Percentiles rank a stretch among this genome's conserved stretches.
phyloP scores from a whole-genome alignment of 805 yeast genomes.

The Pichia exigua region DNA sequence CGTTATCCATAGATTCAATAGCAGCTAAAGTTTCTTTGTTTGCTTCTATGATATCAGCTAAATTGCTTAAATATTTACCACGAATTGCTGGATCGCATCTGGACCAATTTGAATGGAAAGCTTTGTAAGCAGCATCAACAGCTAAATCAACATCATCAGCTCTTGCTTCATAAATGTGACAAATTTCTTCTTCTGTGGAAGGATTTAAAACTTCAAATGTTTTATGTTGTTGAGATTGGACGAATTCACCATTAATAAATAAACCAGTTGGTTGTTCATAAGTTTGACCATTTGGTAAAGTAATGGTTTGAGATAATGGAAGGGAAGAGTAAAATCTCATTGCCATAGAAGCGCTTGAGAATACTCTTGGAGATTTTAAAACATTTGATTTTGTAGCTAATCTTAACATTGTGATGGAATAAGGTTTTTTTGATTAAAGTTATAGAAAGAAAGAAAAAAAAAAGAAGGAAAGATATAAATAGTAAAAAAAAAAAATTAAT shows the following conservation, averaged over 20 bases:
- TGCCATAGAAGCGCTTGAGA: background rate
- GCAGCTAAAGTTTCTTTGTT: slow-evolving; percentile 65
- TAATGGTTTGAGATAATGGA: slow-evolving; percentile 23
- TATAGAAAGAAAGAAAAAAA: background rate
- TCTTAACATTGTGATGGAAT: slow-evolving; percentile 5
- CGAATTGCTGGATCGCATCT: slow-evolving; percentile 60
- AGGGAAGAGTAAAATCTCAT: slow-evolving; percentile 14
- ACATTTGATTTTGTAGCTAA: slow-evolving; percentile 1
- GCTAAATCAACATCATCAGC: slow-evolving; percentile 78
- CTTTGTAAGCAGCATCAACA: slow-evolving; percentile 74
- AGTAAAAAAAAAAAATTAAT: background rate
- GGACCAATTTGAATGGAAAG: slow-evolving; percentile 66
- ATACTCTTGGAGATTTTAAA: background rate
- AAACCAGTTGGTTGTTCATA: slow-evolving; percentile 43
- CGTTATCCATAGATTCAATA: slow-evolving; percentile 84
- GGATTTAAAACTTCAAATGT: slow-evolving; percentile 61
- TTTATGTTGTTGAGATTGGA: slow-evolving; percentile 44
- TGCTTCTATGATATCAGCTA: slow-evolving; percentile 72
- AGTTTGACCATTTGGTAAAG: slow-evolving; percentile 29
- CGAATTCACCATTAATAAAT: slow-evolving; percentile 59
- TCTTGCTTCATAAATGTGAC: slow-evolving; percentile 66
- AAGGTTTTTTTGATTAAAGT: background rate
- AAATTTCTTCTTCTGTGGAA: slow-evolving; percentile 61
- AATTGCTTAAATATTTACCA: slow-evolving; percentile 52
- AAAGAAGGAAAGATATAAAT: background rate